phyloP scores from a whole-genome alignment of 1,284 basidiomycete species.

The Polyporus tsugae region DNA sequence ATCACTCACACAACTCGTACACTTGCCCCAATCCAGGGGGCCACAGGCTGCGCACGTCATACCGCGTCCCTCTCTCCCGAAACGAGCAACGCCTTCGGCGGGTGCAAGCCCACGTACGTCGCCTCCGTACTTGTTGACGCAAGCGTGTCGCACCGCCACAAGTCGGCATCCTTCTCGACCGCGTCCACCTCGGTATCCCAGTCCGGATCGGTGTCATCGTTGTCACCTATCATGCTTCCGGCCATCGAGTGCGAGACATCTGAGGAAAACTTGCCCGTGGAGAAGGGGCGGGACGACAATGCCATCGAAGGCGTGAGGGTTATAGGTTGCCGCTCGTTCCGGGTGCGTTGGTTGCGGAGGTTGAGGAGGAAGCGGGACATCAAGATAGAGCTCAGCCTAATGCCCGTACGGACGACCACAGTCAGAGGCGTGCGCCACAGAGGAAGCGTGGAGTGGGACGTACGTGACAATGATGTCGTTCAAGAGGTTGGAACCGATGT shows the following conservation, averaged over 20 bases:
- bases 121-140: neutral
- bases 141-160: neutral
- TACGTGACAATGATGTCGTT: slow-evolving; percentile 33
- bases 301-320: neutral
- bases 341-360: slow-evolving; percentile 27
- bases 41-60: neutral
- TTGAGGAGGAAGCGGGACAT: slow-evolving; percentile 35
- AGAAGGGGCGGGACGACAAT: slow-evolving; percentile 2
- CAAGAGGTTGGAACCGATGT: slow-evolving; percentile 26
- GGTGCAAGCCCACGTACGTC: neutral
- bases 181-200: slow-evolving; percentile 5
- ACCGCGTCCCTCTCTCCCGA: neutral
- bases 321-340: slow-evolving; percentile 10
- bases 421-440: neutral
- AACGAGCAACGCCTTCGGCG: neutral
- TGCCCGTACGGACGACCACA: neutral
- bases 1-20: neutral
- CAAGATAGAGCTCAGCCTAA: slow-evolving; percentile 28
- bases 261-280: slow-evolving; percentile 15
- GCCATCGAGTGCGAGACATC: slow-evolving; percentile 11
- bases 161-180: neutral
- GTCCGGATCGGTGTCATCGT: neutral
- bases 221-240: neutral
- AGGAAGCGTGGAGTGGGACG: neutral
- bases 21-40: neutral